Conservation (phyloP, 2,329 filamentous ascomycete species). For the Monilinia laxa region DNA sequence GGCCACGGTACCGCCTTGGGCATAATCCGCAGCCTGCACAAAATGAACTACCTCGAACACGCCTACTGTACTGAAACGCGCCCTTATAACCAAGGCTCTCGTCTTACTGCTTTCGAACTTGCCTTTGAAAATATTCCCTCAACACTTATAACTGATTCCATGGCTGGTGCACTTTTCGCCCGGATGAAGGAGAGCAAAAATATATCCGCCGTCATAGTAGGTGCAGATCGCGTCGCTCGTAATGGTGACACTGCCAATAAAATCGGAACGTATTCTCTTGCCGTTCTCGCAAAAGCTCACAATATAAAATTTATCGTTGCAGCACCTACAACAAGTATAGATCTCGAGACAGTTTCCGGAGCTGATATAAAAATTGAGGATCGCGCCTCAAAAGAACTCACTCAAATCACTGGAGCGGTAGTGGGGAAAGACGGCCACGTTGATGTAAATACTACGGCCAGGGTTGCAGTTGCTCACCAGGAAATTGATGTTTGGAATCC, state of each 20-base stretch:
- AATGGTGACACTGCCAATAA: constrained; percentile 99
- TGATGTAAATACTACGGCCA: constrained; percentile 61
- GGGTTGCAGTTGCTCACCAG: constrained; percentile 74
- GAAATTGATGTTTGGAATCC: constrained; percentile 93
- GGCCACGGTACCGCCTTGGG: constrained; percentile 96
- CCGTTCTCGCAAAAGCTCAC: constrained; percentile 85
- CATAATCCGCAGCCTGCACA: constrained; percentile 81
- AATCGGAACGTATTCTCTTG: constrained; percentile 90
- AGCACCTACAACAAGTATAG: constrained; percentile 91
- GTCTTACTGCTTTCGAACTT: constrained; percentile 94
- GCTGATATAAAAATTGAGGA: constrained; percentile 87
- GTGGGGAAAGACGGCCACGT: constrained; percentile 63
- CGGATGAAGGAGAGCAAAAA: constrained; percentile 61
- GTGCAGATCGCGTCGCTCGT: constrained; percentile 89
- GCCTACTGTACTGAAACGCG: constrained; percentile 97
- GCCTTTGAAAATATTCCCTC: constrained; percentile 89
- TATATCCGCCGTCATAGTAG: constrained; percentile 86
- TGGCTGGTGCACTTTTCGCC: constrained; percentile 83
- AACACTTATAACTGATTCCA: constrained; percentile 92
- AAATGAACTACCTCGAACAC: constrained; percentile 65
- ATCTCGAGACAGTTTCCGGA: constrained; percentile 75
- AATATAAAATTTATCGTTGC: constrained; percentile 93
- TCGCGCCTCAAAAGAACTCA: constrained; percentile 77
- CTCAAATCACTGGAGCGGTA: constrained; percentile 75
- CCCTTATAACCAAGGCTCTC: constrained; percentile 95